Base-by-base conservation (phyloP, 1,139 yeast genomes). In the Meyerozyma sp. region DNA sequence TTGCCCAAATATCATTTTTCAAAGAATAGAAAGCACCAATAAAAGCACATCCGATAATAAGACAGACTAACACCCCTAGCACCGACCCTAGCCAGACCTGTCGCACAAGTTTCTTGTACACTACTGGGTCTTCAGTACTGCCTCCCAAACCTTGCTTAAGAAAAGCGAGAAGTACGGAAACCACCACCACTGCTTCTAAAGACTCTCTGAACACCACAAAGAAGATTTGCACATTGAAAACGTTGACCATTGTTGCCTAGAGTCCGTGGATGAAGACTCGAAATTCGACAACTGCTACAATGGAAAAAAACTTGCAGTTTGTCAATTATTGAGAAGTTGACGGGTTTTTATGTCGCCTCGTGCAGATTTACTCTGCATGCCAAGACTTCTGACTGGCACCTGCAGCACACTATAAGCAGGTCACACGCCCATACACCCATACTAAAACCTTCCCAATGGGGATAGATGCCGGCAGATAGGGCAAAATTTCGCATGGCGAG, bases 41-140 rank as follows among this genome's bases (percentile, higher is more conserved):
- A 65, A 91, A 89, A 11, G 84, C 84, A 60, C 86, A 82, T 51
- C 98, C 98, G 49, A 91, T 71, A 45, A 82, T 62, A 48, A 90
- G 66, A 73, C 97, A 90, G 32, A 87, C 61, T 9, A 85, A 42
- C 7, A 91, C 69, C 43, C 98, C 98, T 25, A 77, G 47, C 8
- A 73, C 59, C 8, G 95, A 75, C 41, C 98, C 98, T 10, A 76
- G 50, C 86, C 95, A 84, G 42, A 91, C 89, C 57, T 91, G 97
- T 54, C 75, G 21, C 16, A 45, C 39, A 39, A 57, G 47, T 35
- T 45, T 44, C 42, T 56, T 56, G 48, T 57, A 54, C 21, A 53
- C 53, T 13, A 44, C 47, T 4, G 59, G 59, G 44, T 56, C 58
- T 8, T 45, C 50, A 30, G 49, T 44, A 37, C 54, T 47, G 5